Evolutionary conservation across 495 filamentous ascomycete genomes (phyloP).

Genomic region (Trichoderma erinaceum): DNA sequence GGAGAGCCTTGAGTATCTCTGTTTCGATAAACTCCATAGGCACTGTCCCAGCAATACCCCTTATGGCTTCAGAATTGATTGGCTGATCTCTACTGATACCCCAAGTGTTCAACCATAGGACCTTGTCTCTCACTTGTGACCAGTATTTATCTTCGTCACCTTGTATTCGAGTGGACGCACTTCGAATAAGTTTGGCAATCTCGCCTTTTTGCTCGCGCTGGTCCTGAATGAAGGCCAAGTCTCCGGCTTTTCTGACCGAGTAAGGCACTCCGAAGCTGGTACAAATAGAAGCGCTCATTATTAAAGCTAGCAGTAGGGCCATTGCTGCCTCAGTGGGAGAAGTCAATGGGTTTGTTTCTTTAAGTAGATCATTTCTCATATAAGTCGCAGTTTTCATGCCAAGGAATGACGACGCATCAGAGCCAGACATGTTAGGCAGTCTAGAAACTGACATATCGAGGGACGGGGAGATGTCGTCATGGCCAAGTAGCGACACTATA

Average conservation of each 20-base stretch:
- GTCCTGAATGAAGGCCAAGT: constrained; percentile 51
- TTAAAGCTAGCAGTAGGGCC: constrained; percentile 58
- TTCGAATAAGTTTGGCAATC: constrained; percentile 56
- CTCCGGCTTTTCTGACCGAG: constrained; percentile 53
- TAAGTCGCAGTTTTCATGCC: constrained; percentile 28
- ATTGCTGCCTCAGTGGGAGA: constrained; percentile 54
- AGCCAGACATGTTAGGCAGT: constrained; percentile 20
- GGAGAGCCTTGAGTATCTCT: constrained; percentile 67
- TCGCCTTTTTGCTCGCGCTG: constrained; percentile 61
- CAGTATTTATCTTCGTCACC: constrained; percentile 63
- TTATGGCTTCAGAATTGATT: constrained; percentile 26
- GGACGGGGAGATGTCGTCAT: constrained; percentile 43
- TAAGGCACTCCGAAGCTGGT: constrained; percentile 53
- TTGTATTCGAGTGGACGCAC: constrained; percentile 40
- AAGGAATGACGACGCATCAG: constrained; percentile 28
- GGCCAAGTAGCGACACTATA: constrained; percentile 53
- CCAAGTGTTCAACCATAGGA: constrained; percentile 83
- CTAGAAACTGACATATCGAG: constrained; percentile 38
- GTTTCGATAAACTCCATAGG: constrained; percentile 57
- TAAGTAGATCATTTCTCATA: constrained; percentile 52
- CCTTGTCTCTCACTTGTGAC: constrained; percentile 55
- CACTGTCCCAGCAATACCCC: constrained; percentile 68
- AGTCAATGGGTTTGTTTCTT: constrained; percentile 60
- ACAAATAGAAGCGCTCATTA: constrained; percentile 62
- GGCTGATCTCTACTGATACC: constrained; percentile 36